A percentile compares a stretch with the other conserved stretches of the same genome.
Conservation (phyloP, 805 yeast species). For the Ogataea neopini region DNA sequence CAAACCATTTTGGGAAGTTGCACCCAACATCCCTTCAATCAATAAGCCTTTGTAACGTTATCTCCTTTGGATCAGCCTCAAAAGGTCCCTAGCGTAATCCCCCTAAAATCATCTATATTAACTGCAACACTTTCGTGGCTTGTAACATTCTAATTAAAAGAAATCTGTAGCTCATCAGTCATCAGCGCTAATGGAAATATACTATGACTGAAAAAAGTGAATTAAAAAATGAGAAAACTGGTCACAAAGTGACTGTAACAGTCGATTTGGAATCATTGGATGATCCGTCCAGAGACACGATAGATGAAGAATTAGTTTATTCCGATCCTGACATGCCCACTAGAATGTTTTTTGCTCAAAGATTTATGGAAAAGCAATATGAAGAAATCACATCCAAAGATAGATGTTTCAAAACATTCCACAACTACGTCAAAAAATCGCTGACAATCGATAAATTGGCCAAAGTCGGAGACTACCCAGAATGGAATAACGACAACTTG, state of each 20-base stretch:
- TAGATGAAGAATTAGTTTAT: slow-evolving; percentile 4
- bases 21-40: too few relatives aligned
- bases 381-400: slow-evolving; percentile 8
- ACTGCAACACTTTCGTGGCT: too few relatives aligned
- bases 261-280: not conserved
- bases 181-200: too few relatives aligned
- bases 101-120: too few relatives aligned
- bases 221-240: not conserved
- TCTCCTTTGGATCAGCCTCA: too few relatives aligned
- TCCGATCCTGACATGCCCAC: slow-evolving; percentile 12
- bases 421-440: slow-evolving; percentile 10
- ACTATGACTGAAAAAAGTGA: too few relatives aligned
- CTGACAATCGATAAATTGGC: slow-evolving; percentile 11
- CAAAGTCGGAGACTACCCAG: slow-evolving; percentile 12
- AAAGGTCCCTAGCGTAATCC: too few relatives aligned
- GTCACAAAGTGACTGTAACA: not conserved
- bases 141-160: too few relatives aligned
- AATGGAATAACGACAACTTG: slow-evolving; percentile 21
- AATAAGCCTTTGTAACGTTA: too few relatives aligned
- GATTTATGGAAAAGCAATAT: slow-evolving; percentile 22
- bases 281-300: not conserved
- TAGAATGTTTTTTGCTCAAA: slow-evolving; percentile 27
- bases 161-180: too few relatives aligned
- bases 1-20: too few relatives aligned
- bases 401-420: slow-evolving; percentile 5